Evolutionary conservation across 768 basidiomycete genomes (phyloP), one percentile per base, ranked within the genome.

Genomic region (Tricholomella constricta): DNA sequence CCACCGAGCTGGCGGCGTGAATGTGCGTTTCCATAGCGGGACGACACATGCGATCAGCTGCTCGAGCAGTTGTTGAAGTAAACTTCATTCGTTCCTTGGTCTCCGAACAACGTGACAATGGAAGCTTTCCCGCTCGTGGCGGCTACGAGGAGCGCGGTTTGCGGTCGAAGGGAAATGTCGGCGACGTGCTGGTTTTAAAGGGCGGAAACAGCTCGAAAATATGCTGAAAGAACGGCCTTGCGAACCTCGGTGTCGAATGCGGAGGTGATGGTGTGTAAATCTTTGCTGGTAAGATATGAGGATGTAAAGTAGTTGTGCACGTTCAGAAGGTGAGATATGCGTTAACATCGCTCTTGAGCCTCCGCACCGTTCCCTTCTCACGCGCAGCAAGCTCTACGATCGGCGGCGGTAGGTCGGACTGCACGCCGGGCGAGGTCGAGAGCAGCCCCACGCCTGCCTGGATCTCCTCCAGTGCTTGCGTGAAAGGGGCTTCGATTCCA

Each of bases 1-100:
- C n/a, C n/a, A n/a, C n/a, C n/a, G n/a, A n/a, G 74, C 74, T 96
- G 91, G 19, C 98, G 81, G 93, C 96, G 72, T 89, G 97, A 62
- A 98, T 74, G 41, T 80, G 89, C 47, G 83, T 86, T 40, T 86
- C 80, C n/a, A n/a, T n/a, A n/a, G n/a, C n/a, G n/a, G n/a, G n/a
- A n/a, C n/a, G n/a, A n/a, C n/a, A n/a, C n/a, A n/a, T 41, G 82
- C 81, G n/a, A 77, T 67, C 41, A 71, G 63, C n/a, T n/a, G n/a
- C n/a, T n/a, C n/a, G n/a, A n/a, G n/a, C n/a, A n/a, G n/a, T n/a
- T n/a, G n/a, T n/a, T n/a, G n/a, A n/a, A n/a, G n/a, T n/a, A n/a
- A n/a, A n/a, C n/a, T n/a, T n/a, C n/a, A n/a, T n/a, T n/a, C n/a
- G n/a, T n/a, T n/a, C n/a, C n/a, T n/a, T n/a, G n/a, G n/a, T n/a